Evolutionary conservation across 345 rosid species (phyloP), one percentile per base, ranked within the genome.

Genomic region (Orychophragmus violaceus): DNA sequence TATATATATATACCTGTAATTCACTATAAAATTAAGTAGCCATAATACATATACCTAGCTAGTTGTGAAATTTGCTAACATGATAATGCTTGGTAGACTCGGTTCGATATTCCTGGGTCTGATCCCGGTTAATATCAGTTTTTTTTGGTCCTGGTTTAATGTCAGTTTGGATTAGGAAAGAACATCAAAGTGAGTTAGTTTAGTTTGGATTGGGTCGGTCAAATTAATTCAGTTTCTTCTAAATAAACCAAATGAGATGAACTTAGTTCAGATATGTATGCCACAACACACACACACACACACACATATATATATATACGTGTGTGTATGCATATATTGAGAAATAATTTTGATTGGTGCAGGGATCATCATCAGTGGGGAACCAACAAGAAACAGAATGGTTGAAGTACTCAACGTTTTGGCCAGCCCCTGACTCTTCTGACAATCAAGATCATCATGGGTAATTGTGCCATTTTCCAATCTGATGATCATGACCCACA

Each of bases 391-490:
- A 91, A 79, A 77, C 97, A 62, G 99, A 94, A 53, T 94, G 99
- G 99, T 30, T 94, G 81, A 94, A 90, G 87, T 94, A 86, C 77
- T 86, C 98, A 25, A 66, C 96, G 39, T 94, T 88, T 89, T 94
- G 99, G 99, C 86, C 85, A 39, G 95, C 87, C 70, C 90, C 99
- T 75, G 92, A 87, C 89, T 64, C 76, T 64, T 72, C 76, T 67
- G 68, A 74, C 51, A 87, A 88, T 83, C 96, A 85, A 76, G 97
- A 85, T 83, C 97, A 87, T 85, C 96, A 87, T 90, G 99, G 96
- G 59, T 94, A 94, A 86, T 57, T 76, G 79, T 73, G 77, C 72
- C 56, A 41, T 51, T 64, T 63, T 64, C 42, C 41, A 63, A 1
- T 71, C 21, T 36, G 27, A 72, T 56, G 45, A 71, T 62, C 57